Evolutionary conservation across 306 rosid genomes (phyloP).

Genomic region (Castanea sativa): DNA sequence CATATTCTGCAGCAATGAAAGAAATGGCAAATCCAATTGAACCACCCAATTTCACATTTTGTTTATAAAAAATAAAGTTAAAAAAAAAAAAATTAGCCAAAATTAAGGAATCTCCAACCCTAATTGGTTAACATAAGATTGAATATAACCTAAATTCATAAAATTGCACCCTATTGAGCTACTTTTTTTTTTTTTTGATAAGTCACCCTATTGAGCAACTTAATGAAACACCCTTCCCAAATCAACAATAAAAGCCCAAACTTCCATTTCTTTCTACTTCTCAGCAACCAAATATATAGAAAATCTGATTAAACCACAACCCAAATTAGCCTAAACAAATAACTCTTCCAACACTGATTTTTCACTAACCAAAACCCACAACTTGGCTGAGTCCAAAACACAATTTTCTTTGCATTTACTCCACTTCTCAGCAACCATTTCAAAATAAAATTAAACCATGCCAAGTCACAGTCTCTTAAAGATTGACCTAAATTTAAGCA

Average conservation of each 20-base stretch:
- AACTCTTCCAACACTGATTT: no score
- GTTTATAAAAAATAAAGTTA: background rate
- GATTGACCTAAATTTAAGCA: no score
- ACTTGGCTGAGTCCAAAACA: background rate
- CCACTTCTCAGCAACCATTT: no score
- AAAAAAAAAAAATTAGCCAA: background rate
- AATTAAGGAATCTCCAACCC: conserved; percentile 6
- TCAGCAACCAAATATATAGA: background rate
- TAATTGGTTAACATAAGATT: background rate
- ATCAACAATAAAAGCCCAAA: background rate
- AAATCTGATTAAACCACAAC: background rate
- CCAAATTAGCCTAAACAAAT: background rate
- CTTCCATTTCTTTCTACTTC: background rate
- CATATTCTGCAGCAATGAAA: background rate
- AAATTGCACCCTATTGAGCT: background rate
- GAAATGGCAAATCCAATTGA: background rate
- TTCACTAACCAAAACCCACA: background rate
- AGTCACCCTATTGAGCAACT: background rate
- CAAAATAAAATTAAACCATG: no score
- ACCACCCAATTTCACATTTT: background rate
- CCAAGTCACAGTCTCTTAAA: no score
- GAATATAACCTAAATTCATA: no score
- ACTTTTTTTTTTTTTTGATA: background rate
- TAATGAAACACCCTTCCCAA: background rate
- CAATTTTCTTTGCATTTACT: no score